A percentile compares a stretch with the other conserved stretches of the same genome.
Evolutionary conservation across 192 early-diverging fungal species (phyloP).

Genomic region (Phycomyces nitens): DNA sequence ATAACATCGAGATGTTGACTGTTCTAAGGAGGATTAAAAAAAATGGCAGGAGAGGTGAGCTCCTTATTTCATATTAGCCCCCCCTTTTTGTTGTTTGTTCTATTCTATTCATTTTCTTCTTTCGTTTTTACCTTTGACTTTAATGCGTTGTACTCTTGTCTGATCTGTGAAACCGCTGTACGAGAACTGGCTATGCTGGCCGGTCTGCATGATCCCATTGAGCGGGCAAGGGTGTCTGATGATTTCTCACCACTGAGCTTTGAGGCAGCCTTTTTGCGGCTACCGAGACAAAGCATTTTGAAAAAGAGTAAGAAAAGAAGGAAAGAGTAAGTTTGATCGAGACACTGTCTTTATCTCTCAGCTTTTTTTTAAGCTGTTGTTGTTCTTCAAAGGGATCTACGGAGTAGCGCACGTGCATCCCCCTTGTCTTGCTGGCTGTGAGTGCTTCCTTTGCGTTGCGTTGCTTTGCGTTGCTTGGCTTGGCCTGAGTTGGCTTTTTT

Average conservation of each 20-base stretch:
- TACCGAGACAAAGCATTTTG: conserved; percentile 2
- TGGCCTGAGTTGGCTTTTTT: no score
- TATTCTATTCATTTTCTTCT: background rate
- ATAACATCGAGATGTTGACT: conserved; percentile 29
- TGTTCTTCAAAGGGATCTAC: no score
- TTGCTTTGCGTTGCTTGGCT: no score
- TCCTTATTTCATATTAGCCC: no score
- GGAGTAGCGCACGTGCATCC: no score
- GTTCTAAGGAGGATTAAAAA: conserved; percentile 19
- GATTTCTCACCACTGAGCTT: background rate
- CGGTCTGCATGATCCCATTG: background rate
- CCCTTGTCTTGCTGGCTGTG: no score
- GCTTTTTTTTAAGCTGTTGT: no score
- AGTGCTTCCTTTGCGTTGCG: no score
- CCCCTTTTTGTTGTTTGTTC: background rate
- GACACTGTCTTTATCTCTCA: no score
- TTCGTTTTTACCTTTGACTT: conserved; percentile 6
- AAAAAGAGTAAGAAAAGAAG: background rate
- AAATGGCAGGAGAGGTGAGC: background rate
- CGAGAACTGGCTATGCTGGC: conserved; percentile 10
- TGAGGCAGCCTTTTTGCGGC: background rate
- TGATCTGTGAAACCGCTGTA: conserved; percentile 2
- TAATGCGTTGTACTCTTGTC: conserved; percentile 16
- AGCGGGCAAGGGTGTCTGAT: background rate
- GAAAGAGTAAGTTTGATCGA: background rate